phyloP scores from a whole-genome alignment of 768 basidiomycete species.

The Pilatotrama ljubarskyi region DNA sequence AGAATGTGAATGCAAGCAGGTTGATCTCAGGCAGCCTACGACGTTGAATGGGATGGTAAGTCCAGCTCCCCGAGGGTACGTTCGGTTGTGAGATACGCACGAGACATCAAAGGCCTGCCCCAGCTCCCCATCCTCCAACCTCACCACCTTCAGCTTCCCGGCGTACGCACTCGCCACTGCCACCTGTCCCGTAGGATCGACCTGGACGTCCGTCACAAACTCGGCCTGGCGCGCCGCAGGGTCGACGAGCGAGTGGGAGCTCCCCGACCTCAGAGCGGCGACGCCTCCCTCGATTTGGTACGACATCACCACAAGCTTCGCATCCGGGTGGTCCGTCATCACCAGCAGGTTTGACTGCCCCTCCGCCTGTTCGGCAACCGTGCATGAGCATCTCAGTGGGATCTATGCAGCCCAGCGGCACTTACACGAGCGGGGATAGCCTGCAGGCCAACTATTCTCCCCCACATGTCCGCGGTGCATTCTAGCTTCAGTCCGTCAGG shows the following conservation, averaged over 20 bases:
- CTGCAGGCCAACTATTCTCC: conserved; percentile 58
- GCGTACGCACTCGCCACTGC: conserved; percentile 67
- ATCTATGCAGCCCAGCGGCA: not conserved
- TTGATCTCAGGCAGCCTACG: conserved; percentile 65
- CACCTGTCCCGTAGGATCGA: conserved; percentile 62
- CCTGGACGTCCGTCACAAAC: conserved; percentile 66
- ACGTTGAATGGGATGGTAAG: not conserved
- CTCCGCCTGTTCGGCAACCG: not conserved
- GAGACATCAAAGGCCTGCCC: conserved; percentile 61
- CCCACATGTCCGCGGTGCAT: conserved; percentile 67
- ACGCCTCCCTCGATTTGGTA: conserved; percentile 42
- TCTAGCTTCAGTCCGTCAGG: conserved; percentile 61
- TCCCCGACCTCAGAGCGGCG: conserved; percentile 40
- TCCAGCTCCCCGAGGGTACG: not conserved
- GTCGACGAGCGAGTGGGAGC: conserved; percentile 56
- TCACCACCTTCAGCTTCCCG: conserved; percentile 68
- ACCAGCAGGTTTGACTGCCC: conserved; percentile 54
- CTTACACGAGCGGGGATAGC: conserved; percentile 56
- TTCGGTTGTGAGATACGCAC: conserved; percentile 43
- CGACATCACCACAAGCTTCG: conserved; percentile 64
- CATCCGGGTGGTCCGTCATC: conserved; percentile 75
- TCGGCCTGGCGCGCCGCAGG: conserved; percentile 61
- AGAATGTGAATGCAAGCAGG: conserved; percentile 65
- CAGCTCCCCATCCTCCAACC: conserved; percentile 54
- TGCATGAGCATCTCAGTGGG: not conserved